Base-by-base conservation (phyloP, 306 rosid genomes). In the Betula pendula region DNA sequence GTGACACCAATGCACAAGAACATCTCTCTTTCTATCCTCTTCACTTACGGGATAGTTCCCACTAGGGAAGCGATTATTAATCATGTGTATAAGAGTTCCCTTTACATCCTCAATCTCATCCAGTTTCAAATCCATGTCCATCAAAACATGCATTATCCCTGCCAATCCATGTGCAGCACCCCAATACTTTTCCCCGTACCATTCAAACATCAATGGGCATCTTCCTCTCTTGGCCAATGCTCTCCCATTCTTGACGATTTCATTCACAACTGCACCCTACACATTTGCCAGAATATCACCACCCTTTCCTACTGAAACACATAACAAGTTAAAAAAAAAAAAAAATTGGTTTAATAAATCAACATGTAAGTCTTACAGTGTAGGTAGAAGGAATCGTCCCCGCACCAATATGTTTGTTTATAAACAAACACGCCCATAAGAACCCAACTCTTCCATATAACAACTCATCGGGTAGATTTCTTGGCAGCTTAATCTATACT, bases 111-210 rank as follows among this genome's bases (percentile, higher is more conserved):
- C 92, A 38, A 85, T 71, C 86, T 90, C 88, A 75, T 88, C 96
- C 19, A 90, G 86, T 82, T 82, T 88, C 84, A 92, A 80, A 52
- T 85, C 88, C 89, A 88, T 81, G 82, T 92, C 92, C 92, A 90
- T 81, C 79, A 90, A 74, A 20, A 92, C 93, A 83, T 90, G 88
- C 87, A 92, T 78, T 79, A 88, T 90, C 83, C 97, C 96, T 16
- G 92, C 93, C 82, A 92, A 80, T 43, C 93, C 97, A 86, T 92
- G 97, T 0, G 97, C 96, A 69, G 93, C 93, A 74, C 97, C 96
- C 90, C 93, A 88, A 76, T 90, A 92, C 79, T 81, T 92, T 80
- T 92, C 88, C 8, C 96, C 90, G 16, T 92, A 85, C 92, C 93
- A 92, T 79, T 92, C 96, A 66, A 77, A 90, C 97, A 90, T 88